These are phyloP conservation scores for Plectranthus barbatus DNA, from an alignment of 257 asterid species.

Conservation along the genomic window DNA sequence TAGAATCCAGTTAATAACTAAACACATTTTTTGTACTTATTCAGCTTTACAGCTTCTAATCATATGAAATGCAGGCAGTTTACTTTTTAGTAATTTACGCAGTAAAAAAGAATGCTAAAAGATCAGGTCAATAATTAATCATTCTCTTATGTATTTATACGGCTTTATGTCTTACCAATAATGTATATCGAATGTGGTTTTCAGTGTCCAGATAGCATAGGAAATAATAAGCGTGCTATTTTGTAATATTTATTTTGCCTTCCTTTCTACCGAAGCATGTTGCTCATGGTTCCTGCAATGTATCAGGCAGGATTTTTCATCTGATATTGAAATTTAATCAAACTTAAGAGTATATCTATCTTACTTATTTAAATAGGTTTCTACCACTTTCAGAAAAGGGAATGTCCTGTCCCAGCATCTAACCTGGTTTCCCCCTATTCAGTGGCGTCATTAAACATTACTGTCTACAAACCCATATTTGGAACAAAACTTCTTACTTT, in stretches of 20 bases:
- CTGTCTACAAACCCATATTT: conserved; percentile 21
- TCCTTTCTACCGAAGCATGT: conserved; percentile 11
- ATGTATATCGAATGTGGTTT: neutral
- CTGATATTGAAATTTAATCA: conserved; percentile 13
- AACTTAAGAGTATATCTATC: conserved; percentile 11
- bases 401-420: conserved; percentile 18
- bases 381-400: conserved; percentile 31
- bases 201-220: neutral
- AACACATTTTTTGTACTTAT: neutral
- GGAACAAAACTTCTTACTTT: conserved; percentile 21
- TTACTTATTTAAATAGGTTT: conserved; percentile 15
- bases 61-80: neutral
- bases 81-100: neutral
- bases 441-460: conserved; percentile 22
- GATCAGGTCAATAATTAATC: conserved; percentile 7
- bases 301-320: conserved; percentile 7
- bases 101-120: neutral
- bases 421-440: conserved; percentile 23
- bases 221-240: neutral
- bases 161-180: neutral
- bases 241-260: conserved; percentile 1
- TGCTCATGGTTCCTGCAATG: conserved; percentile 12
- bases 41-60: conserved; percentile 1
- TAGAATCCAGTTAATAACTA: conserved; percentile 1
- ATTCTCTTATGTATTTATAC: conserved; percentile 1